Evolutionary conservation across 768 basidiomycete species (phyloP), one percentile per base, ranked within the genome.

Genomic region (Tulasnella sp.): DNA sequence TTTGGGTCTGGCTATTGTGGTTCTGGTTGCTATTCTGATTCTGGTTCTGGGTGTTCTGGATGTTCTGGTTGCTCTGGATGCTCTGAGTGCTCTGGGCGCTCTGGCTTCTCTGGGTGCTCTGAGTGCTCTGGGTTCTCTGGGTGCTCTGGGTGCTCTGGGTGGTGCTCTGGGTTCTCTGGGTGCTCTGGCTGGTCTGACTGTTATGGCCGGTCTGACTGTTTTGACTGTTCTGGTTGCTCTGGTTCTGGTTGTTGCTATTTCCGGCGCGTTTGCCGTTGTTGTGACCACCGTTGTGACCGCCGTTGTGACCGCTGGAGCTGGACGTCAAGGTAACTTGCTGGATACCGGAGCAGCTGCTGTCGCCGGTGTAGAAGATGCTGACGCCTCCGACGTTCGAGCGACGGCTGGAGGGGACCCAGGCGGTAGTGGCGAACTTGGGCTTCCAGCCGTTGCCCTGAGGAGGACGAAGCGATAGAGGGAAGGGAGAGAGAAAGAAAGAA

Each of bases 371-470:
- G 19, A 42, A 72, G 71, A 72, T 22, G 45, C 3, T 42, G 45
- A 49, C 71, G 39, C 38, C 71, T 4, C 31, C 45, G n/a, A 22
- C 37, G n/a, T 22, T 52, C 25, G 37, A 17, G 38, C 71, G 36
- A 19, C 39, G 38, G 39, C 22, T 42, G 34, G 64, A 67, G 22
- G 39, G 36, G n/a, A 29, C 40, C 71, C 71, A 72, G 2, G 39
- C 38, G 45, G 71, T 52, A n/a, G 15, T 72, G 45, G 71, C 71
- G 40, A 72, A 72, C 39, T 49, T 34, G 31, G 71, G 71, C n/a
- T 36, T 49, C 71, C 71, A 72, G 29, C 40, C 39, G 71, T 42
- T 49, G 71, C 40, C 40, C 38, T 72, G 70, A 31, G 9, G 40
- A 12, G 64, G 36, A 37, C 36, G 12, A 22, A 25, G 64, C 34